phyloP scores from a whole-genome alignment of 148 eudicot species.

The Silene uniflora region DNA sequence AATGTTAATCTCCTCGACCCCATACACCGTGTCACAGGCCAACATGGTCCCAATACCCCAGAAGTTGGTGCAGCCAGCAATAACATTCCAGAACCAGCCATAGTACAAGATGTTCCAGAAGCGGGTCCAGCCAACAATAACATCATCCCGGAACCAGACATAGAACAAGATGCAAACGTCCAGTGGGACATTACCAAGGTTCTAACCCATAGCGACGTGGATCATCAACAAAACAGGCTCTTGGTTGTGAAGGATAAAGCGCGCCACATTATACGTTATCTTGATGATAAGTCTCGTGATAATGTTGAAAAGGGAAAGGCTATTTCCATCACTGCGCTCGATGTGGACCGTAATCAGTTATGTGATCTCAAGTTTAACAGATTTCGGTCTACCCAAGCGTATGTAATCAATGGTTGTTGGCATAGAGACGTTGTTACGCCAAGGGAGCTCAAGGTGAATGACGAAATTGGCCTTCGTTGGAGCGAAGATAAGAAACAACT shows the following conservation, averaged over 20 bases:
- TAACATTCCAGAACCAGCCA: background rate
- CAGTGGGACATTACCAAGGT: background rate
- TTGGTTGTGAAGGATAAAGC: background rate
- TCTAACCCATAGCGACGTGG: background rate
- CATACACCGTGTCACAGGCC: background rate
- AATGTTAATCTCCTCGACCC: background rate
- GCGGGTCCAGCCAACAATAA: background rate
- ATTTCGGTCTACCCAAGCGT: background rate
- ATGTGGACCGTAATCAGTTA: background rate
- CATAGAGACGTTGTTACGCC: background rate
- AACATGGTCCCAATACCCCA: background rate
- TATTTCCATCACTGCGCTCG: background rate
- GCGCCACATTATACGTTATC: background rate
- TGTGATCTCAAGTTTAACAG: background rate
- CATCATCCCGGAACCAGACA: background rate
- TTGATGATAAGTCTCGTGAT: background rate
- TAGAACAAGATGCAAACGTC: background rate
- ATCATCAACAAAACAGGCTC: background rate
- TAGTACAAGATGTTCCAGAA: background rate
- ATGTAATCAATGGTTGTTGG: background rate
- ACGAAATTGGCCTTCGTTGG: conserved; percentile 7
- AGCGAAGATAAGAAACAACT: background rate
- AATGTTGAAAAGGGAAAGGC: background rate
- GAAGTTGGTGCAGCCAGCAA: background rate
- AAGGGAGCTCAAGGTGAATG: background rate